Evolutionary conservation across 441 rosid genomes (phyloP), one percentile per base, ranked within the genome.

Genomic region (Viola pubescens): DNA sequence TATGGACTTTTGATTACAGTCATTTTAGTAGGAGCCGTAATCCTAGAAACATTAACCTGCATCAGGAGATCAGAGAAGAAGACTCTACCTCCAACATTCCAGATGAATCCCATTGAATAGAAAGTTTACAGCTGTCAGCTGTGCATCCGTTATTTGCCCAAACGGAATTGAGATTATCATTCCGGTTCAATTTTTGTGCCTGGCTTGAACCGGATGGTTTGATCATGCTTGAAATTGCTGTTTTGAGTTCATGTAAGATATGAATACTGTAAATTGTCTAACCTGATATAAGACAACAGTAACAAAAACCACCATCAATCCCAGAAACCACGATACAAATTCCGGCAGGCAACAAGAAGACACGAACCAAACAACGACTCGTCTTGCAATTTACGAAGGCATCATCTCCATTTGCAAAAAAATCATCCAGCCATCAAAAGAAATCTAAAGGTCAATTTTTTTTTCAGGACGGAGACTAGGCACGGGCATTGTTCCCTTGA

Each of bases 1-100:
- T 88, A 82, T 73, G 97, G 90, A 0, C 81, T 89, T 51, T 77
- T 87, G 39, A 73, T 92, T 16, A 57, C 80, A 4, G 48, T 72
- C 49, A 77, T 80, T 59, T 70, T 89, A 55, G 63, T 81, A 37
- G 73, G 74, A 4, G 80, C 86, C 47, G 62, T 89, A 41, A 60
- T 77, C 61, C 81, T 89, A 56, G 96, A 92, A 74, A 65, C 69
- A 46, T 50, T 82, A 57, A 54, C 71, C 3, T 66, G 85, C 76
- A 60, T 84, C 66, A 81, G 78, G 58, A 72, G 73, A 60, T 62
- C 81, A 11, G 67, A 68, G 19, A 65, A 71, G 47, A 67, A 68
- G 45, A 65, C 48, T 40, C 56, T 43, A 37, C 62, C 83, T 66
- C 11, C 85, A 46, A 65, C 82, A 62, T 81, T 84, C 78, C 97